Evolutionary conservation across 345 rosid species (phyloP), one percentile per base, ranked within the genome.

Genomic region (Populus ilicifolia): DNA sequence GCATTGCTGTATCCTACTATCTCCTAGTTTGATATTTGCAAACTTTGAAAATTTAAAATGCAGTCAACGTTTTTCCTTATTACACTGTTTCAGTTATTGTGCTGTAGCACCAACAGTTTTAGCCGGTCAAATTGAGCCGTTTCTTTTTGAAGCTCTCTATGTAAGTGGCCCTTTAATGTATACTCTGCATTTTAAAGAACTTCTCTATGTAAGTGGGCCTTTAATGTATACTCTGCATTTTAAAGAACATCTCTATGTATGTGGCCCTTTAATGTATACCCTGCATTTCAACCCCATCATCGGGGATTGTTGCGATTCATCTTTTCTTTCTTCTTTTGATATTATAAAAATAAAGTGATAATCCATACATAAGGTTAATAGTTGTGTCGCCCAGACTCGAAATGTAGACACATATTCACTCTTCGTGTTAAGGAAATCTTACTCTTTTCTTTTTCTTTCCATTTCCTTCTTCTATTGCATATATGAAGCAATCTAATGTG

Each of bases 91-190:
- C 79, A 94, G 97, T 87, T 94, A 87, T 86, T 93, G 89, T 79
- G 93, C 97, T 46, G 16, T 91, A 65, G 98, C 98, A 72, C 98
- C 99, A 52, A 89, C 97, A 36, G 72, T 93, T 78, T 84, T 95
- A 81, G 91, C 89, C 80, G 94, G 99, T 56, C 94, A 84, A 82
- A 89, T 95, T 66, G 89, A 89, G 83, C 96, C 98, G 7, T 64
- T 87, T 68, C 92, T 95, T 73, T 95, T 95, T 76, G 99, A 95
- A 78, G 97, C 97, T 83, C 86, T 95, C 77, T 95, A 95, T 78
- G 97, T 94, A 83, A 88, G 98, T 81, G 67, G 11, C 64, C 39
- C 14, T 30, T 69, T 29, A 1, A 4, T 39, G 20, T 75, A 74
- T 54, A 18, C 14, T 68, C 35, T 75, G 35, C 39, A 63, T 33